Base-by-base conservation (phyloP, 345 rosid genomes). In the Boechera stricta region DNA sequence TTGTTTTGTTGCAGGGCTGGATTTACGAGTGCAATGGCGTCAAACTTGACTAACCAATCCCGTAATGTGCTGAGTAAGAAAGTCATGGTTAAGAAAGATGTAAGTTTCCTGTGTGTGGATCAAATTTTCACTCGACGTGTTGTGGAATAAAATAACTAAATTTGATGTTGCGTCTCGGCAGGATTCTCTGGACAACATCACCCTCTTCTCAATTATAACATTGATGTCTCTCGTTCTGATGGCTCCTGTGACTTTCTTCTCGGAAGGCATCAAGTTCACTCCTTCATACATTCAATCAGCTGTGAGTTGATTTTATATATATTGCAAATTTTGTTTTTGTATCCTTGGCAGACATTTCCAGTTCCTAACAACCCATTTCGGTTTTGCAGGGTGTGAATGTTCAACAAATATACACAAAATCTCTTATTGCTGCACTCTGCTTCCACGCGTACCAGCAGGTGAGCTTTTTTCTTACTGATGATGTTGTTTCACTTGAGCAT, bases 381-480 rank as follows among this genome's bases (percentile, higher is more conserved):
- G 71, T 52, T 49, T 68, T 29, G 15, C 79, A 90, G 91, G 98
- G 97, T 21, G 78, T 93, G 80, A 89, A 95, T 85, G 87, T 88
- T 78, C 82, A 87, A 77, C 81, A 88, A 76, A 71, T 93, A 26
- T 84, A 80, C 13, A 61, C 71, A 18, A 85, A 94, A 85, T 85
- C 97, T 63, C 85, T 95, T 38, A 29, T 91, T 15, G 99, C 94
- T 53, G 94, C 99, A 8, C 88, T 95, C 63, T 90, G 90, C 81
- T 95, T 88, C 88, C 99, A 95, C 82, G 99, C 98, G 24, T 93
- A 95, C 82, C 99, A 95, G 82, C 99, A 95, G 96, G 98, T 89
- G 67, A 82, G 81, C 53, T 39, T 75, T 42, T 71, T 51, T 13
- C 54, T 32, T 24, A 39, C 42, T 42, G 31, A 11, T 6, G 75